Conservation (phyloP, 805 yeast species). For the Saccharomyces mikatae region DNA sequence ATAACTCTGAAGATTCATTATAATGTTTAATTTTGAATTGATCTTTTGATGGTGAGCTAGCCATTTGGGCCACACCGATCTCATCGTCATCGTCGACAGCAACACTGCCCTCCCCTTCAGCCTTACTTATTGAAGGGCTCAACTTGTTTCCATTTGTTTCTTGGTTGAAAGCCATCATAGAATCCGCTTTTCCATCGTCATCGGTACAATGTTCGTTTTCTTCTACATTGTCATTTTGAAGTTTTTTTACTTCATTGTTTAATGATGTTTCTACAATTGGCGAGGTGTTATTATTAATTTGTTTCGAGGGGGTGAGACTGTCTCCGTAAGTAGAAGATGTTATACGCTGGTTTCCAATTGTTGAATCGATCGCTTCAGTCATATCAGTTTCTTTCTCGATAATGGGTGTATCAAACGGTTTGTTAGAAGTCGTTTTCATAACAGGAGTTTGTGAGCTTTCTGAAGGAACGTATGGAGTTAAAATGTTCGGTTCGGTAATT, state of each 20-base stretch:
- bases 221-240: neutral
- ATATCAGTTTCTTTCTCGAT: neutral
- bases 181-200: neutral
- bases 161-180: neutral
- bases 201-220: neutral
- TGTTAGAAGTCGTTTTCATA: neutral
- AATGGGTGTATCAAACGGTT: neutral
- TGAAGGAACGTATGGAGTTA: conserved; percentile 21
- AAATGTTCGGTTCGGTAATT: conserved; percentile 14
- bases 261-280: neutral
- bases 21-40: conserved; percentile 10
- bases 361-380: neutral
- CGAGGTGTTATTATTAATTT: neutral
- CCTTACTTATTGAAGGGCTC: neutral
- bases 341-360: neutral
- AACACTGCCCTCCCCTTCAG: neutral
- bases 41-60: conserved; percentile 16
- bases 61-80: conserved; percentile 15
- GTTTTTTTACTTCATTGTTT: neutral
- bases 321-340: neutral
- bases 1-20: conserved; percentile 6
- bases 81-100: conserved; percentile 10
- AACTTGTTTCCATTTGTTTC: neutral
- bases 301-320: neutral
- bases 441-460: conserved; percentile 9